Conservation (phyloP, 176 grass and related monocot species). For the Eragrostis nindensis region DNA sequence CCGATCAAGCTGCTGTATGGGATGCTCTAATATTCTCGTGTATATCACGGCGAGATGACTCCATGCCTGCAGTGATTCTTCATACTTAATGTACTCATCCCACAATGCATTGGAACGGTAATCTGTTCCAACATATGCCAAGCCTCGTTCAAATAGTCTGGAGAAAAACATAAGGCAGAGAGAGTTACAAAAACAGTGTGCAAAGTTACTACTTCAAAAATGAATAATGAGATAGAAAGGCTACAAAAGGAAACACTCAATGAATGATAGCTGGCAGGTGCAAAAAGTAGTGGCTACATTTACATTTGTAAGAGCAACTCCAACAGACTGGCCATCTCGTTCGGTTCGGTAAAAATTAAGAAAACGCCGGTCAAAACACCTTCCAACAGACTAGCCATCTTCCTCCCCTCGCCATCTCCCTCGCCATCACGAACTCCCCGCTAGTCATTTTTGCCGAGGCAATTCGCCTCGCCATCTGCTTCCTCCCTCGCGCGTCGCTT, state of each 20-base stretch:
- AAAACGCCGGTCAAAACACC: too few species aligned
- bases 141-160: constrained; percentile 93
- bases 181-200: neutral
- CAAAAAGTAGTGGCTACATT: constrained; percentile 24
- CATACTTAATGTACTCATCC: constrained; percentile 99
- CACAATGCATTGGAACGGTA: constrained; percentile 86
- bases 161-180: constrained; percentile 13
- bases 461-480: too few species aligned
- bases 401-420: too few species aligned
- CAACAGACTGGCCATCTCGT: too few species aligned
- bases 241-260: constrained; percentile 13
- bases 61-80: constrained; percentile 97
- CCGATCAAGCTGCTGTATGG: constrained; percentile 95
- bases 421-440: too few species aligned
- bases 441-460: too few species aligned
- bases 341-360: too few species aligned
- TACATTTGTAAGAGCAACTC: constrained; percentile 46
- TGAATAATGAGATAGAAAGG: neutral
- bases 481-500: too few species aligned
- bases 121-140: constrained; percentile 98
- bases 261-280: neutral
- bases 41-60: constrained; percentile 89
- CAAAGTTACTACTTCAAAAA: neutral
- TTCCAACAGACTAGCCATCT: too few species aligned
- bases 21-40: constrained; percentile 91